Base-by-base conservation (phyloP, 2,329 filamentous ascomycete genomes). In the Emericellopsis atlantica region DNA sequence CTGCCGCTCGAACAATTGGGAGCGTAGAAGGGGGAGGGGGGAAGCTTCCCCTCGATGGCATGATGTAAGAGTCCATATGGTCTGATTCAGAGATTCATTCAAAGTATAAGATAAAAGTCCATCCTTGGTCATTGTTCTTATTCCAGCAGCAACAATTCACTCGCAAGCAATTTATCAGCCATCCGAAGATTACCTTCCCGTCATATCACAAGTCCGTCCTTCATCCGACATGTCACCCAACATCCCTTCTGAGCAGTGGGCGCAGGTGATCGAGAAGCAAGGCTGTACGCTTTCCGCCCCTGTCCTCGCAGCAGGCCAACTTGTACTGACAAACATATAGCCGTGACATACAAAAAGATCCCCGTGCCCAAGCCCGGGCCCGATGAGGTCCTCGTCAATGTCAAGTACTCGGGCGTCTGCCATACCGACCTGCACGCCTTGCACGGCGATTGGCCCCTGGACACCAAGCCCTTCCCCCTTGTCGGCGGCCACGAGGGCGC, bases 331-430 rank as follows among this genome's bases (percentile, higher is more conserved):
- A 29, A 12, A 29, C 37, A 12, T 32, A 40, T 46, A 79, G 76
- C 76, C 50, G 67, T 77, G 53, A 62, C 75, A 45, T 86, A 82
- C 73, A 88, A 86, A 68, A 74, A 81, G 65, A 90, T 95, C 54
- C 81, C 84, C 50, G 87, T 94, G 40, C 72, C 71, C 47, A 76
- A 80, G 60, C 89, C 89, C 32, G 86, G 81, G 18, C 81, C 88
- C 40, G 88, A 94, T 66, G 85, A 95, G 65, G 84, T 95, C 50
- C 82, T 95, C 49, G 69, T 95, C 66, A 90, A 93, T 66, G 76
- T 94, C 72, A 88, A 88, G 63, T 94, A 77, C 72, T 84, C 82
- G 23, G 87, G 87, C 58, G 87, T 94, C 51, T 94, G 87, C 73
- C 87, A 93, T 70, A 93, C 87, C 31, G 86, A 93, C 60, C 72